phyloP scores from a whole-genome alignment of 2,329 filamentous ascomycete species.

The Penicillium psychrosexuale region DNA sequence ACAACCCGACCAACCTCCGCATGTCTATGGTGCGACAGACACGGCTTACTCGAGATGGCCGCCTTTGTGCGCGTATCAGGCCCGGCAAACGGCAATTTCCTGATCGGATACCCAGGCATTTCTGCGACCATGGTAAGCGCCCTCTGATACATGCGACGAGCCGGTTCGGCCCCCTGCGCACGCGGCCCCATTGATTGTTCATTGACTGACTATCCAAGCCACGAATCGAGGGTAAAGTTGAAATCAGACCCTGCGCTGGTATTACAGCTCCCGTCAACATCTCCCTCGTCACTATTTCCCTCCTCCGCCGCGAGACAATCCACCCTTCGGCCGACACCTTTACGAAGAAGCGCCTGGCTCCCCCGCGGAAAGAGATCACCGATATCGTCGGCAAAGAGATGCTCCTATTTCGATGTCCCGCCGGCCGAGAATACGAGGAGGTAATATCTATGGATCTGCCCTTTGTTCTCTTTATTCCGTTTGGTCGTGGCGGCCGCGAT shows the following conservation, averaged over 20 bases:
- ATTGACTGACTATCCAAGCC: conserved; percentile 56
- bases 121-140: conserved; percentile 87
- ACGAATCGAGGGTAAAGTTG: conserved; percentile 95
- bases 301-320: conserved; percentile 92
- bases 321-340: conserved; percentile 93
- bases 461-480: conserved; percentile 96
- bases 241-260: conserved; percentile 83
- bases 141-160: conserved; percentile 6
- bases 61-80: conserved; percentile 94
- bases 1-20: conserved; percentile 28
- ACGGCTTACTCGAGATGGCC: conserved; percentile 53
- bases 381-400: conserved; percentile 96
- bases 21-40: conserved; percentile 42
- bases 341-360: conserved; percentile 85
- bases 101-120: conserved; percentile 96
- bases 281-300: conserved; percentile 88
- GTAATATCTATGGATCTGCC: conserved; percentile 95
- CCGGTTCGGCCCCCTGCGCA: neutral
- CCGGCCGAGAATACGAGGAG: conserved; percentile 79
- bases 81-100: conserved; percentile 92
- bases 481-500: conserved; percentile 85
- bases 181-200: conserved; percentile 10
- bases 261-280: conserved; percentile 85
- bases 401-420: conserved; percentile 79
- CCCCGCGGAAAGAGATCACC: conserved; percentile 82